Evolutionary conservation across 345 rosid genomes (phyloP).

Genomic region (Eucalyptus shirleyi): DNA sequence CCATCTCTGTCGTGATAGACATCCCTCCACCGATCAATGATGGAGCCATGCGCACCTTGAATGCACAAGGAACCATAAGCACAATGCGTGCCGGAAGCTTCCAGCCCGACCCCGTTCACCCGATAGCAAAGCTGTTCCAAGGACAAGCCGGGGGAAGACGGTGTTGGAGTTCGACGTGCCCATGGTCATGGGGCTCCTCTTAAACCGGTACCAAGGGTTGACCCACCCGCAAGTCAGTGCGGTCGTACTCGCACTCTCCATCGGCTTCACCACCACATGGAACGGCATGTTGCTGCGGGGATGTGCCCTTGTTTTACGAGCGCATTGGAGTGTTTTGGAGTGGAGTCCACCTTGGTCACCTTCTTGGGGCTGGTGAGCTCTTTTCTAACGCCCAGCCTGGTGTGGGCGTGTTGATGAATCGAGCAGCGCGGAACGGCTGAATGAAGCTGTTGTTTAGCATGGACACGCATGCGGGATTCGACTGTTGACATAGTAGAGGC

Average conservation of each 20-base stretch:
- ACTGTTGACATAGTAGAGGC: no score
- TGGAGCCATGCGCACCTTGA: background rate
- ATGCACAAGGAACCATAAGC: no score
- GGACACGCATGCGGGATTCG: no score
- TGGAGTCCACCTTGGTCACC: background rate
- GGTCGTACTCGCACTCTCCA: background rate
- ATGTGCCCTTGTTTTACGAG: background rate
- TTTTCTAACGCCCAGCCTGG: background rate
- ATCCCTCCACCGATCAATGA: background rate
- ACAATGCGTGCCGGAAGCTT: no score
- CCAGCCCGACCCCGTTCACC: background rate
- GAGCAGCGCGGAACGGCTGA: no score
- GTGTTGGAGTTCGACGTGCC: background rate
- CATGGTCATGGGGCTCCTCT: background rate
- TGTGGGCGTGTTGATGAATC: no score
- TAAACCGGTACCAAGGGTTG: background rate
- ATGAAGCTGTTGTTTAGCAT: no score
- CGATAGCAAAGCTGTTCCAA: background rate
- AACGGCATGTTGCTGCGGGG: background rate
- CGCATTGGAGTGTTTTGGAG: background rate
- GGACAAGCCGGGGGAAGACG: background rate
- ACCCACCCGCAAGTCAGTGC: background rate
- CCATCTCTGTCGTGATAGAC: no score
- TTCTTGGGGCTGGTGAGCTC: background rate
- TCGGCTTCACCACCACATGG: background rate